Conservation (phyloP, 257 asterid species). For the Oldenlandia corymbosa region DNA sequence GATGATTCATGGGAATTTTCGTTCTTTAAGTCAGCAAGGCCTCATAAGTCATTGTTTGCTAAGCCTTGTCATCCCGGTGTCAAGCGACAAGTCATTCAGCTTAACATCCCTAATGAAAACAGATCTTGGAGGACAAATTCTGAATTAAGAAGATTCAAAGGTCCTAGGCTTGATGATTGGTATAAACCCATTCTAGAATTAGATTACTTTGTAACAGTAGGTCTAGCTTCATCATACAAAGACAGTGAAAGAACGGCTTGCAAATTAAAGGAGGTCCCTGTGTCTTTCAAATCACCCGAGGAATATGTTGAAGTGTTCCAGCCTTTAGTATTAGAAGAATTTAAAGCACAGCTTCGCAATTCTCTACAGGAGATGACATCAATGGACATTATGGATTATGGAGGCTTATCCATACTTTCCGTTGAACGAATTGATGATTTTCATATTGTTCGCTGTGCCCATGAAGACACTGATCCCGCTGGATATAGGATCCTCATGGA, state of each 20-base stretch:
- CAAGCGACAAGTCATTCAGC: slow-evolving; percentile 87
- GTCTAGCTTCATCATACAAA: slow-evolving; percentile 53
- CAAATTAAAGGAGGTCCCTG: slow-evolving; percentile 82
- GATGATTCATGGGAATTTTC: slow-evolving; percentile 67
- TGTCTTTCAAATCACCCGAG: slow-evolving; percentile 70
- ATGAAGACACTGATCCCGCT: slow-evolving; percentile 46
- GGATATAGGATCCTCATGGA: slow-evolving; percentile 63
- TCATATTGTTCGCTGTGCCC: slow-evolving; percentile 84
- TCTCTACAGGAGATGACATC: slow-evolving; percentile 81
- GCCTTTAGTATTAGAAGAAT: slow-evolving; percentile 85
- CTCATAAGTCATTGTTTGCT: slow-evolving; percentile 36
- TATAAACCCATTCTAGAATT: slow-evolving; percentile 68
- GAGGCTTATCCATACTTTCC: slow-evolving; percentile 78
- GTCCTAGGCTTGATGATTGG: slow-evolving; percentile 91
- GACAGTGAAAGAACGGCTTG: slow-evolving; percentile 33
- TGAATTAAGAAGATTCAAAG: slow-evolving; percentile 63
- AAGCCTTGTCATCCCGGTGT: slow-evolving; percentile 47
- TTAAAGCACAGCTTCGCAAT: slow-evolving; percentile 83
- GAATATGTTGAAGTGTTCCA: slow-evolving; percentile 85
- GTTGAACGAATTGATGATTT: slow-evolving; percentile 92
- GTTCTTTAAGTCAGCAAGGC: slow-evolving; percentile 63
- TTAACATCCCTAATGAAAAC: slow-evolving; percentile 49
- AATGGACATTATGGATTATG: slow-evolving; percentile 56
- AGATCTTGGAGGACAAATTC: slow-evolving; percentile 50
- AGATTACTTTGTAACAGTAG: slow-evolving; percentile 78